phyloP scores from a whole-genome alignment of 805 yeast genomes.

The Saccharomycopsis sp. region DNA sequence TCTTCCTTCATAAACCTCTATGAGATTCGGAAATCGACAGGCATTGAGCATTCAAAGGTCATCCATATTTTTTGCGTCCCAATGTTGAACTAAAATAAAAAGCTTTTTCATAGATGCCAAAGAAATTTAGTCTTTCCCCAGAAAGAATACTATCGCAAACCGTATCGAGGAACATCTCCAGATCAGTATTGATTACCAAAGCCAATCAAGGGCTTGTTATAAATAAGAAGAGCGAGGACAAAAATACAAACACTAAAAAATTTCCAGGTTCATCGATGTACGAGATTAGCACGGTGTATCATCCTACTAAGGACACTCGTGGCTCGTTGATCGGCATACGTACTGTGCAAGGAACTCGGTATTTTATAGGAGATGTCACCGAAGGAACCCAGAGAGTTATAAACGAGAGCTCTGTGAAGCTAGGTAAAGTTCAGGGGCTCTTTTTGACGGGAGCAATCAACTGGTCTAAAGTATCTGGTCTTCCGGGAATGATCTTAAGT shows the following conservation, averaged over 20 bases:
- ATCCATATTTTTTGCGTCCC: neutral
- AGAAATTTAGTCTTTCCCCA: neutral
- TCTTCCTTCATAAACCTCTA: no score
- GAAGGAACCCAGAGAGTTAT: conserved; percentile 83
- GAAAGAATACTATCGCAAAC: neutral
- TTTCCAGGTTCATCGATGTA: conserved; percentile 8
- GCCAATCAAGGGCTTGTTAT: neutral
- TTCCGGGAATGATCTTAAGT: conserved; percentile 84
- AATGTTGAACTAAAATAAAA: neutral
- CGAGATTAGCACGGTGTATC: conserved; percentile 9
- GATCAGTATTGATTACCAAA: neutral
- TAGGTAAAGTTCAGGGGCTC: conserved; percentile 54
- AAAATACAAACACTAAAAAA: neutral
- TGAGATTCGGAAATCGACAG: no score
- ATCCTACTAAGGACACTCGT: conserved; percentile 41
- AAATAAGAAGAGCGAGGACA: neutral
- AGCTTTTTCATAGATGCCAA: neutral
- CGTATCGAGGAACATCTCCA: neutral
- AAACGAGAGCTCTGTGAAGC: conserved; percentile 50
- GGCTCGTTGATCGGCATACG: conserved; percentile 44
- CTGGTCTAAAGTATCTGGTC: conserved; percentile 84
- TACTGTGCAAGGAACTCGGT: conserved; percentile 45
- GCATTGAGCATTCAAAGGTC: no score
- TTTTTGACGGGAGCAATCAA: conserved; percentile 72
- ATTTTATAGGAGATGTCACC: conserved; percentile 70